A percentile compares a stretch with the other conserved stretches of the same genome.
Evolutionary conservation across 352 stramenopile genomes (phyloP).

Genomic region (Pythium folliculosum): DNA sequence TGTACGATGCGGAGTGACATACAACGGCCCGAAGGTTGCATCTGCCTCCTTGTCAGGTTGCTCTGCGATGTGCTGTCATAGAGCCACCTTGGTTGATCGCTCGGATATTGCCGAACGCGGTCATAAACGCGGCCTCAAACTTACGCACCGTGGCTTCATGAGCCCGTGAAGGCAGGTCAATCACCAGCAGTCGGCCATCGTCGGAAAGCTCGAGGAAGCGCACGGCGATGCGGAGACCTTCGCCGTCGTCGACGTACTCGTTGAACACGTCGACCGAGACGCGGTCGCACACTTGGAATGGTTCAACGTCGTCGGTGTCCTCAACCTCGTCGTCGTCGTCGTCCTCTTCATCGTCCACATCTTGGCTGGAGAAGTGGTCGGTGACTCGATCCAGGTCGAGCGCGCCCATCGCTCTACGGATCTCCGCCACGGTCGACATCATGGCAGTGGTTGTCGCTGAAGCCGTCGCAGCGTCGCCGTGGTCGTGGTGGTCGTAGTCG

Average conservation of each 20-base stretch:
- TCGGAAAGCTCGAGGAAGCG: background rate
- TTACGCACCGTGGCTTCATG: background rate
- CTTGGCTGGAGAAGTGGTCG: too few species aligned
- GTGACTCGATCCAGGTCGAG: too few species aligned
- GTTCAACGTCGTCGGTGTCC: background rate
- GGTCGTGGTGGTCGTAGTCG: too few species aligned
- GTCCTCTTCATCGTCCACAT: too few species aligned
- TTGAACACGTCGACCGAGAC: background rate
- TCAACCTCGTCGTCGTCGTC: too few species aligned
- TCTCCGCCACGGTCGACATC: too few species aligned
- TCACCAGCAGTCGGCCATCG: background rate
- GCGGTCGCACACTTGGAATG: background rate
- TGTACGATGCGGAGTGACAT: background rate
- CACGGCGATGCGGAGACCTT: background rate
- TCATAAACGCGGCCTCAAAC: background rate
- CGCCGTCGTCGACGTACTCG: background rate
- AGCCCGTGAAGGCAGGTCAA: background rate
- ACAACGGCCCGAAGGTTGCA: background rate
- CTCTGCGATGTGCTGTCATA: background rate
- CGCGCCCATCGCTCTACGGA: too few species aligned
- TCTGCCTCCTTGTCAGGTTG: background rate
- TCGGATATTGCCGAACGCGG: background rate
- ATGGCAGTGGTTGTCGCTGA: too few species aligned
- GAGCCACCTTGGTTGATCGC: background rate
- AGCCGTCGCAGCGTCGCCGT: too few species aligned